These are phyloP conservation scores for Malassezia brasiliensis DNA, from an alignment of 1,284 basidiomycete genomes.

Conservation along the genomic window DNA sequence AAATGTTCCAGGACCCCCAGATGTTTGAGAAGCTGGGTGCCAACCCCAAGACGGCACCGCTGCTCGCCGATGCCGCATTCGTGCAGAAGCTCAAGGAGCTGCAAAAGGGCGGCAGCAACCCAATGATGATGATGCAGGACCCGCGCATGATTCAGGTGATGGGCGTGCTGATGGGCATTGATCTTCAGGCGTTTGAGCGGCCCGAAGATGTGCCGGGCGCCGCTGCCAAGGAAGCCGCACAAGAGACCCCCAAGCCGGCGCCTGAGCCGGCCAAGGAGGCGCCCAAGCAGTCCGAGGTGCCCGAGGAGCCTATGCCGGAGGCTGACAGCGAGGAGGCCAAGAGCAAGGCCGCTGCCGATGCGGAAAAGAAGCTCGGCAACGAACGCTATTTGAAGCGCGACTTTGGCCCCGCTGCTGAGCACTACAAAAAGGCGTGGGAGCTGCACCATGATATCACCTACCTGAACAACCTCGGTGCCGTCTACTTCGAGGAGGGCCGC, in stretches of 20 bases:
- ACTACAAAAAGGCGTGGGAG: constrained; percentile 73
- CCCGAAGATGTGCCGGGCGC: constrained; percentile 70
- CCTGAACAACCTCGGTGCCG: constrained; percentile 61
- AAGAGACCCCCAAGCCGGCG: constrained; percentile 46
- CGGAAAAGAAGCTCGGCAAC: constrained; percentile 57
- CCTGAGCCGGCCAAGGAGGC: constrained; percentile 46
- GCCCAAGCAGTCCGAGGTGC: constrained; percentile 27
- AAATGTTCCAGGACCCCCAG: constrained; percentile 76
- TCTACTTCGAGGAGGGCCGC: constrained; percentile 83
- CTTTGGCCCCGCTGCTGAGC: constrained; percentile 45
- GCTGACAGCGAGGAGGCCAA: constrained; percentile 28
- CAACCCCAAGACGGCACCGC: constrained; percentile 74
- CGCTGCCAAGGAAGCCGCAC: constrained; percentile 46
- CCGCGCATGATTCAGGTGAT: constrained; percentile 82
- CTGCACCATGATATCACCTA: constrained; percentile 85
- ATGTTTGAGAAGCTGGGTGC: constrained; percentile 69
- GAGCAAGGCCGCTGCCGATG: constrained; percentile 37
- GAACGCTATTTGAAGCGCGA: constrained; percentile 75
- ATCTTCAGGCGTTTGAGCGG: constrained; percentile 75
- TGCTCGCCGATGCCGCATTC: constrained; percentile 69
- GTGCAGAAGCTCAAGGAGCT: constrained; percentile 45
- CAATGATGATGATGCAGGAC: constrained; percentile 57
- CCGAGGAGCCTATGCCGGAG: constrained; percentile 9
- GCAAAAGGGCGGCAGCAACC: constrained; percentile 48
- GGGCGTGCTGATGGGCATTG: constrained; percentile 85